A percentile compares a stretch with the other conserved stretches of the same genome.
phyloP scores from a whole-genome alignment of 352 stramenopile species.

The Phytophthora colocasiae region DNA sequence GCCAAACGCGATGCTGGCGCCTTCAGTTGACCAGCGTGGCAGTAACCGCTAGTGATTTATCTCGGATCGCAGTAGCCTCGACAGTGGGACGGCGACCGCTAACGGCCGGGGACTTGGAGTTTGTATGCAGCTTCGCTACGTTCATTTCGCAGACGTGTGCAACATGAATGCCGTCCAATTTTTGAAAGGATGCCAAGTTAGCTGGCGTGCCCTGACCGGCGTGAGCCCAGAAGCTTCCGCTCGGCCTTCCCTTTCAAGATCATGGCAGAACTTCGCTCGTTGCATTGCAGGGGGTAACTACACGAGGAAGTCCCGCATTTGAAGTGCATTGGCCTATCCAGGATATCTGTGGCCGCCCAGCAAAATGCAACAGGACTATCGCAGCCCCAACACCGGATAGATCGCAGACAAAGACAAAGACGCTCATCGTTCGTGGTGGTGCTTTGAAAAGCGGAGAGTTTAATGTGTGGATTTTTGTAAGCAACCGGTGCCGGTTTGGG shows the following conservation, averaged over 20 bases:
- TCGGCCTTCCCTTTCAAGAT: conserved; percentile 1
- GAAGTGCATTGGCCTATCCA: conserved; percentile 22
- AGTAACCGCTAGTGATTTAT: conserved; percentile 30
- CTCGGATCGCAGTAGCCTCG: conserved; percentile 12
- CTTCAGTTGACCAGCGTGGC: conserved; percentile 23
- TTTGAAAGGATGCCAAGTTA: conserved; percentile 42
- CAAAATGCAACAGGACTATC: conserved; percentile 25
- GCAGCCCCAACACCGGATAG: conserved; percentile 30
- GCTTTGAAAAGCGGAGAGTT: background rate
- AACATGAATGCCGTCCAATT: conserved; percentile 24
- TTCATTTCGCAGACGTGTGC: conserved; percentile 31
- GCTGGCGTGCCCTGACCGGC: conserved; percentile 31
- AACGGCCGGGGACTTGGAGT: conserved; percentile 5
- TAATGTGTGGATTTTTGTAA: conserved; percentile 15
- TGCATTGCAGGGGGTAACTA: conserved; percentile 7
- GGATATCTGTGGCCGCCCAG: conserved; percentile 18
- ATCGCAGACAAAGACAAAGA: conserved; percentile 37
- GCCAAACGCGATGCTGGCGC: conserved; percentile 5
- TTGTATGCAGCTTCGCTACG: conserved; percentile 20
- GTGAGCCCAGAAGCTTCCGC: conserved; percentile 36
- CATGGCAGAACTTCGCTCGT: conserved; percentile 10
- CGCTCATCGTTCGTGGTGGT: conserved; percentile 2
- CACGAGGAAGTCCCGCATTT: conserved; percentile 5
- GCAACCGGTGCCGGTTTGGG: conserved; percentile 13
- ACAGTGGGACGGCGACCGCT: conserved; percentile 20